phyloP scores from a whole-genome alignment of 1,284 basidiomycete genomes.

The Taiwanofungus camphoratus region DNA sequence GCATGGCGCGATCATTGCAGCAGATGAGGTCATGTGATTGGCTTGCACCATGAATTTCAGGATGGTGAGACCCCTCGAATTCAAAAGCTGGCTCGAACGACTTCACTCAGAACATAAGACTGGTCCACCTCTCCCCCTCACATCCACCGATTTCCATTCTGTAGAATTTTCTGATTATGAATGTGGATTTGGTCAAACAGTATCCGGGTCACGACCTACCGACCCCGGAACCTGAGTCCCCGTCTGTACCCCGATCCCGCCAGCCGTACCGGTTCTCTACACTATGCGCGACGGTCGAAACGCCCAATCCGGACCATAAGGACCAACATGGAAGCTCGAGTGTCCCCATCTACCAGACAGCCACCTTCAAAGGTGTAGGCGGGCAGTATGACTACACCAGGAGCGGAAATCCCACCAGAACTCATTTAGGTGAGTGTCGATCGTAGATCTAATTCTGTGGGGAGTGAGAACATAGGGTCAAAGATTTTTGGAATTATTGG shows the following conservation, averaged over 20 bases:
- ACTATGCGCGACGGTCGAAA: constrained; percentile 89
- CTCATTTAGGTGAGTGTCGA: constrained; percentile 72
- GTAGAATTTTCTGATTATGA: not conserved
- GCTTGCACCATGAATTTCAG: not conserved
- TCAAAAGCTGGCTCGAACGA: not conserved
- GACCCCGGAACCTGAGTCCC: constrained; percentile 75
- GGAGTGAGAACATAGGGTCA: no score
- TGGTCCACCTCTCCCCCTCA: not conserved
- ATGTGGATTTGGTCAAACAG: not conserved
- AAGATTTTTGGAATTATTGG: no score
- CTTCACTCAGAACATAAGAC: not conserved
- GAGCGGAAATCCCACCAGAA: constrained; percentile 95
- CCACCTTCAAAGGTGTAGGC: constrained; percentile 95
- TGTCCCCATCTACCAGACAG: constrained; percentile 96
- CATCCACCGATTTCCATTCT: not conserved
- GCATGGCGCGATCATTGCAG: not conserved
- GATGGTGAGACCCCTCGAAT: not conserved
- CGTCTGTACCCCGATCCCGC: constrained; percentile 42
- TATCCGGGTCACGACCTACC: constrained; percentile 40
- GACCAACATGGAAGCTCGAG: constrained; percentile 95
- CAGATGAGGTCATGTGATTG: not conserved
- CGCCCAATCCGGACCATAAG: constrained; percentile 65
- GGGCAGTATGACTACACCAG: constrained; percentile 93
- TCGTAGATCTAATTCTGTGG: not conserved
- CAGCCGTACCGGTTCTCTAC: constrained; percentile 81